Percentiles rank a stretch among this genome's conserved stretches.
These are phyloP conservation scores for Penicillium sp. DNA, from an alignment of 2,329 filamentous ascomycete species.

Conservation along the genomic window DNA sequence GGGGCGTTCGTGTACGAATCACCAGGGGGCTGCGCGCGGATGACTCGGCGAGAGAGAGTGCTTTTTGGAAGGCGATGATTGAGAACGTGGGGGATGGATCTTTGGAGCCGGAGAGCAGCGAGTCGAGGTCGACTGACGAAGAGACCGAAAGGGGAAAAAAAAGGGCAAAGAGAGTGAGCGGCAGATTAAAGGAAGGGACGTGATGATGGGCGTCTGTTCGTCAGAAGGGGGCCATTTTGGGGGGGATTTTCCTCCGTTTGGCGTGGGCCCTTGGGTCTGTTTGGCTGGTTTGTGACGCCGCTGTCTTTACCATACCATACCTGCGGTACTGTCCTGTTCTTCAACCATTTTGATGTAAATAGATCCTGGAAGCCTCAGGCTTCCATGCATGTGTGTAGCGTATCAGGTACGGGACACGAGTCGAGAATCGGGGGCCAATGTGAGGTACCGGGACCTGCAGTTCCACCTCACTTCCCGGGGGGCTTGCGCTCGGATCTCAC, in stretches of 20 bases:
- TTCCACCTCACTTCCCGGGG: no score
- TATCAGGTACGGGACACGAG: no score
- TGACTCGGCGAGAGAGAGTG: no score
- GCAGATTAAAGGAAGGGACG: slow-evolving; percentile 12
- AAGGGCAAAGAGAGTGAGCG: slow-evolving; percentile 6
- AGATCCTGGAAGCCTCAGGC: no score
- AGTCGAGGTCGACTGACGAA: slow-evolving; percentile 8
- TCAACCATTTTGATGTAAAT: no score
- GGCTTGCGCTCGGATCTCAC: no score
- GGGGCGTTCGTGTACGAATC: slow-evolving; percentile 8
- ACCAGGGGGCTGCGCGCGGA: neutral
- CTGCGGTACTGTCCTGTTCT: no score
- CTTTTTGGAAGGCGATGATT: no score
- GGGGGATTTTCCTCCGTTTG: slow-evolving; percentile 14
- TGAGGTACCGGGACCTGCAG: no score
- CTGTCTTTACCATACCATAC: no score
- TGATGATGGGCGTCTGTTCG: slow-evolving; percentile 1
- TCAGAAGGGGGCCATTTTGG: slow-evolving; percentile 13
- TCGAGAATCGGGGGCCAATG: no score
- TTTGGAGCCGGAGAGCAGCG: slow-evolving; percentile 1
- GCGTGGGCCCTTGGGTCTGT: slow-evolving; percentile 1
- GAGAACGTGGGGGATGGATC: neutral
- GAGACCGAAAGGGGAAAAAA: slow-evolving; percentile 9
- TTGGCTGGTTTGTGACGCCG: slow-evolving; percentile 1
- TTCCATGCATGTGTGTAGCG: no score